Conservation (phyloP, 768 basidiomycete genomes). For the Mycena crocata region DNA sequence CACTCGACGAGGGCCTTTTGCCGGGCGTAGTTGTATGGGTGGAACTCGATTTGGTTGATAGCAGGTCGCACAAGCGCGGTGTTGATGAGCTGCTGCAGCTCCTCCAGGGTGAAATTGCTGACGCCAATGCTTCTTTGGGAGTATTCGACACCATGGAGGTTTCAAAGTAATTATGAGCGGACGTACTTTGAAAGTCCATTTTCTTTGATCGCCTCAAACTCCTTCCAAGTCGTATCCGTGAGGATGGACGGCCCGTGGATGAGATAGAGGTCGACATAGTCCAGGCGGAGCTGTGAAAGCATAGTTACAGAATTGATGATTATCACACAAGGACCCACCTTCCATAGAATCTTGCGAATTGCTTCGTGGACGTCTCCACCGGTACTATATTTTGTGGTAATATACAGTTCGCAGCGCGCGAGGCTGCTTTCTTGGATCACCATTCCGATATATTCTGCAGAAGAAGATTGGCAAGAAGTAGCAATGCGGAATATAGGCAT, state of each 20-base stretch:
- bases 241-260: conserved; percentile 53
- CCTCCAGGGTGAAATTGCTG: conserved; percentile 54
- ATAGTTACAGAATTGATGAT: not conserved
- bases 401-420: conserved; percentile 44
- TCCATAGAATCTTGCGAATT: conserved; percentile 48
- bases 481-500: conserved; percentile 36
- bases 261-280: conserved; percentile 64
- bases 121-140: conserved; percentile 64
- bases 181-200: conserved; percentile 39
- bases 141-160: not conserved
- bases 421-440: conserved; percentile 45
- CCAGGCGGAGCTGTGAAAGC: conserved; percentile 53
- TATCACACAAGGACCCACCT: conserved; percentile 46
- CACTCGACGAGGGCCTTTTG: conserved; percentile 56
- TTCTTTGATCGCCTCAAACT: conserved; percentile 54
- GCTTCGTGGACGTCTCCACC: conserved; percentile 43
- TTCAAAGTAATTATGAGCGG: not conserved
- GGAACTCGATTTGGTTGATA: conserved; percentile 53
- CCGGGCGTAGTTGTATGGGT: conserved; percentile 62
- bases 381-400: conserved; percentile 53
- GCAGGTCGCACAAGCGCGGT: conserved; percentile 52
- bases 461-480: conserved; percentile 40
- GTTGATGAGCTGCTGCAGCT: conserved; percentile 56
- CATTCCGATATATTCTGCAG: conserved; percentile 38
- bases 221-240: conserved; percentile 49